These are phyloP conservation scores for Guadua angustifolia DNA, from an alignment of 176 grass and related monocot genomes.

Conservation along the genomic window DNA sequence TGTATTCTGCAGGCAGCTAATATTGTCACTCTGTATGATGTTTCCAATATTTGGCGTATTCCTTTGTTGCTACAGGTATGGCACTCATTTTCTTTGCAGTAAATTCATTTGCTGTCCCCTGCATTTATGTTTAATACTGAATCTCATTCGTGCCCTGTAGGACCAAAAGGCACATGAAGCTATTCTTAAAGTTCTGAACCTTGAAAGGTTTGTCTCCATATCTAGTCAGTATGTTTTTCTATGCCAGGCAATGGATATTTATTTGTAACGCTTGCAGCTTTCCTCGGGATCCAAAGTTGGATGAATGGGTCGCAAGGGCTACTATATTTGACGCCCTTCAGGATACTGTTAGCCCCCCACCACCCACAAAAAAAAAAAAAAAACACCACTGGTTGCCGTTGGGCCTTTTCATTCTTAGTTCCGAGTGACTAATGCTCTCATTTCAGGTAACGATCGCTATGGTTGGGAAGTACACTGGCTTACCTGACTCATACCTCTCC, in stretches of 20 bases:
- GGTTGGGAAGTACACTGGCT: conserved; percentile 77
- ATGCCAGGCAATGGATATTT: conserved; percentile 17
- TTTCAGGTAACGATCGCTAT: conserved; percentile 75
- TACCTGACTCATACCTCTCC: conserved; percentile 77
- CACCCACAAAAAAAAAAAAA: too few species aligned
- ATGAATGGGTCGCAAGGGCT: conserved; percentile 69
- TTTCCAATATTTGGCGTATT: conserved; percentile 85
- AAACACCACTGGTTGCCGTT: background rate
- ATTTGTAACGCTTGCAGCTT: conserved; percentile 37
- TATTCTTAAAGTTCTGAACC: conserved; percentile 76
- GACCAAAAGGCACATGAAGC: conserved; percentile 81
- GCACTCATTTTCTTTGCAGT: conserved; percentile 17
- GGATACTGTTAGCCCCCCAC: conserved; percentile 54
- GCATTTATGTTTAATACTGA: conserved; percentile 2
- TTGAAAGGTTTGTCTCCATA: conserved; percentile 60
- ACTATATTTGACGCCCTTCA: conserved; percentile 56
- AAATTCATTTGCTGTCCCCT: background rate
- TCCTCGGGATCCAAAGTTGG: conserved; percentile 55
- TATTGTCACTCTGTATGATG: conserved; percentile 73
- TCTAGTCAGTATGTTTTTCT: conserved; percentile 33
- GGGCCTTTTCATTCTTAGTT: conserved; percentile 25
- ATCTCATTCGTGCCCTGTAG: conserved; percentile 41
- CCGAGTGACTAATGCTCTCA: conserved; percentile 1
- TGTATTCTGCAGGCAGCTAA: conserved; percentile 61
- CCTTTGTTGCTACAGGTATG: conserved; percentile 74